These are phyloP conservation scores for Coemansia sp. DNA, from an alignment of 192 early-diverging fungal species.

Conservation along the genomic window DNA sequence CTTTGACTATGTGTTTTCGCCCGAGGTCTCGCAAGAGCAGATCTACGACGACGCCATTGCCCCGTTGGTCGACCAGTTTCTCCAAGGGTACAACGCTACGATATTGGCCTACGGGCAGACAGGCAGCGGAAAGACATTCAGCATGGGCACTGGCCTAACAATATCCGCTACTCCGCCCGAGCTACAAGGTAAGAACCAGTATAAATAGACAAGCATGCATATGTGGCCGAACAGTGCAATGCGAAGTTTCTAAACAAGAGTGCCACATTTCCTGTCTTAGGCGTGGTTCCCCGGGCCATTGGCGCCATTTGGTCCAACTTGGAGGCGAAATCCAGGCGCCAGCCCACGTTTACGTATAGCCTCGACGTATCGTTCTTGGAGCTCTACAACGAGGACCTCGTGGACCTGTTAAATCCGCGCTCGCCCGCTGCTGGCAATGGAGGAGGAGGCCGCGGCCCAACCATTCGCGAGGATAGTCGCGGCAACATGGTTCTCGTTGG, in stretches of 20 bases:
- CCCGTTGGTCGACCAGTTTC: slow-evolving; percentile 60
- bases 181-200: slow-evolving; percentile 62
- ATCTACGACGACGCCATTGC: slow-evolving; percentile 63
- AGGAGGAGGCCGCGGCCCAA: slow-evolving; percentile 57
- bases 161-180: slow-evolving; percentile 11
- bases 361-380: slow-evolving; percentile 88
- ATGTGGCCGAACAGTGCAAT: slow-evolving; percentile 27
- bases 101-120: slow-evolving; percentile 85
- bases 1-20: slow-evolving; percentile 78
- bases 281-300: slow-evolving; percentile 50
- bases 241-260: slow-evolving; percentile 21
- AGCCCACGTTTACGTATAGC: slow-evolving; percentile 33
- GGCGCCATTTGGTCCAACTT: slow-evolving; percentile 41
- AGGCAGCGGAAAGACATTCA: slow-evolving; percentile 92
- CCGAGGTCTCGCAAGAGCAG: slow-evolving; percentile 65
- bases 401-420: slow-evolving; percentile 75
- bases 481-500: slow-evolving; percentile 89
- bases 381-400: slow-evolving; percentile 95
- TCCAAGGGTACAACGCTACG: slow-evolving; percentile 91
- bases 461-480: slow-evolving; percentile 83
- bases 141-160: slow-evolving; percentile 82
- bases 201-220: slow-evolving; percentile 34
- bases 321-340: slow-evolving; percentile 4
- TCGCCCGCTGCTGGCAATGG: slow-evolving; percentile 22
- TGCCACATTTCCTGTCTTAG: slow-evolving; percentile 5